Evolutionary conservation across 1,284 basidiomycete species (phyloP).

Genomic region (Cystobasidium pallidum): DNA sequence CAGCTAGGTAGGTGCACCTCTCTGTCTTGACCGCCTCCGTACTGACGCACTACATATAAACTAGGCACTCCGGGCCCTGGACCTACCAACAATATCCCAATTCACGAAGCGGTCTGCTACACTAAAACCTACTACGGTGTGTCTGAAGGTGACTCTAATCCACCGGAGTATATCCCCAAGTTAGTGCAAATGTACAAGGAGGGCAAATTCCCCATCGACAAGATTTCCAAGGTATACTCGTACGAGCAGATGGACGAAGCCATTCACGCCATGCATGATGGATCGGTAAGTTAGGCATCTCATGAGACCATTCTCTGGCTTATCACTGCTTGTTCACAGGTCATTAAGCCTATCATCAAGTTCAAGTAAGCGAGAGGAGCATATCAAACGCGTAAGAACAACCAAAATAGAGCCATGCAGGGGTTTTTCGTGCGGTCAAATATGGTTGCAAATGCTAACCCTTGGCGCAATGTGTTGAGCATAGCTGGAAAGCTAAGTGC

Average conservation of each 20-base stretch:
- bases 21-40: not conserved
- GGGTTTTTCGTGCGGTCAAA: too few species aligned
- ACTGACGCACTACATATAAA: not conserved
- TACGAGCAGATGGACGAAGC: slow-evolving; percentile 49
- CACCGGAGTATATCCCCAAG: slow-evolving; percentile 36
- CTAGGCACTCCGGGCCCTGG: slow-evolving; percentile 46
- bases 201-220: slow-evolving; percentile 49
- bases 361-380: slow-evolving; percentile 40
- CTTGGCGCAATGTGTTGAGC: too few species aligned
- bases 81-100: slow-evolving; percentile 20
- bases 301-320: not conserved
- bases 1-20: slow-evolving; percentile 6
- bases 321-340: slow-evolving; percentile 13
- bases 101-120: slow-evolving; percentile 34
- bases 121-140: slow-evolving; percentile 28
- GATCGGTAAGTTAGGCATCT: not conserved
- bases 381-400: too few species aligned
- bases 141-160: slow-evolving; percentile 39
- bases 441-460: too few species aligned
- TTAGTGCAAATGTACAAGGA: slow-evolving; percentile 45
- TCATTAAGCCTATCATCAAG: slow-evolving; percentile 48
- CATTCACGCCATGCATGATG: slow-evolving; percentile 47
- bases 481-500: too few species aligned
- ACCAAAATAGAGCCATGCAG: too few species aligned
- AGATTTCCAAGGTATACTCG: slow-evolving; percentile 47